phyloP scores from a whole-genome alignment of 306 rosid genomes.

The peach (Prunus persica) region DNA sequence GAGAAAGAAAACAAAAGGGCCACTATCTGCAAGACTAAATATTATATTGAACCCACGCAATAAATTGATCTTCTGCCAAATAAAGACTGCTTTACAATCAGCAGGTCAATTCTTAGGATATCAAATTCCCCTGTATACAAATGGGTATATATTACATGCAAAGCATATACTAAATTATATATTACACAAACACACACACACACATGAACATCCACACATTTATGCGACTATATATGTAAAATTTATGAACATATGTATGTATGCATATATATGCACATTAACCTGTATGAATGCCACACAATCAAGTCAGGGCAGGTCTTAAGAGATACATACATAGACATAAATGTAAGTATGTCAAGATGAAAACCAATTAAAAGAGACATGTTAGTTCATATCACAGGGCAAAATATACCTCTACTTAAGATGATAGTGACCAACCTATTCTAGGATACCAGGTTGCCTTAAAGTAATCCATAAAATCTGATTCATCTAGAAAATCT shows the following conservation, averaged over 20 bases:
- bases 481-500: conserved; percentile 64
- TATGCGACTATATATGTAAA: neutral
- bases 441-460: conserved; percentile 82
- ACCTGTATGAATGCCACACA: neutral
- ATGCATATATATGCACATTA: neutral
- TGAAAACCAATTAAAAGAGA: neutral
- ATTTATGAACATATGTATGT: neutral
- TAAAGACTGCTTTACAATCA: neutral
- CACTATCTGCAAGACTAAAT: neutral
- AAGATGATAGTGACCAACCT: conserved; percentile 48
- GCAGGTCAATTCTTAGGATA: neutral
- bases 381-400: neutral
- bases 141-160: neutral
- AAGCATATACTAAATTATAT: neutral
- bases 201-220: neutral
- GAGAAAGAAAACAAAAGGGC: neutral
- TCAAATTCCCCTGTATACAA: neutral
- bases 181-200: neutral
- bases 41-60: neutral
- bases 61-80: neutral
- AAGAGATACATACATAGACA: neutral
- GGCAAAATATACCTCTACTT: conserved; percentile 16
- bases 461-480: conserved; percentile 82
- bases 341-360: neutral
- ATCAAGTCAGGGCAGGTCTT: neutral